Conservation (phyloP, 179 eudicot species). For the Spergularia azorica region DNA sequence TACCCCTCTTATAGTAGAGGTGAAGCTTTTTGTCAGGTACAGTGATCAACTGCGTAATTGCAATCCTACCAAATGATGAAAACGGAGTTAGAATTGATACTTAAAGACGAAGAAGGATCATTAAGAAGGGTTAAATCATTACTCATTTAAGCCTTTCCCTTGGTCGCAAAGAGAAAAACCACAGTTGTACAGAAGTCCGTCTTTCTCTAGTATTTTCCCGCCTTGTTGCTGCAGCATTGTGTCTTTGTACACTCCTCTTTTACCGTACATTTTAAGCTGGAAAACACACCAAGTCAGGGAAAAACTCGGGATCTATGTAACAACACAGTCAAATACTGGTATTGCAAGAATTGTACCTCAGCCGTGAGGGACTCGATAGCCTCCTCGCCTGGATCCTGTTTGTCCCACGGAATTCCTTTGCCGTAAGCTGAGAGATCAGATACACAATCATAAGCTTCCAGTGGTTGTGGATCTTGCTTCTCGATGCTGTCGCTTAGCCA, state of each 20-base stretch:
- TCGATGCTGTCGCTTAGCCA: slow-evolving; percentile 76
- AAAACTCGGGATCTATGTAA: neutral
- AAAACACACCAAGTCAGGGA: neutral
- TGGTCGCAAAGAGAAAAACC: slow-evolving; percentile 59
- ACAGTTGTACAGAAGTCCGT: slow-evolving; percentile 73
- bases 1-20: slow-evolving; percentile 71
- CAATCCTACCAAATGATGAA: slow-evolving; percentile 42
- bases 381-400: slow-evolving; percentile 59
- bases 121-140: neutral
- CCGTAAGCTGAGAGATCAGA: slow-evolving; percentile 62
- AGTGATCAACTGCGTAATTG: slow-evolving; percentile 58
- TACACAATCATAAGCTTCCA: slow-evolving; percentile 66
- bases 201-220: slow-evolving; percentile 72
- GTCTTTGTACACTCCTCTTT: slow-evolving; percentile 84
- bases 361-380: slow-evolving; percentile 69
- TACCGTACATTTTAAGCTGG: slow-evolving; percentile 80
- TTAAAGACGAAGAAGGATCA: no score
- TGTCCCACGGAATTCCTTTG: slow-evolving; percentile 63
- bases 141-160: slow-evolving; percentile 66
- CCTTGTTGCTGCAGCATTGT: slow-evolving; percentile 66
- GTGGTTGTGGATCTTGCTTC: slow-evolving; percentile 59
- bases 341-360: slow-evolving; percentile 36
- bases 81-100: neutral
- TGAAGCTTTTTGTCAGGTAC: slow-evolving; percentile 59
- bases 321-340: no score